Evolutionary conservation across 23 red algal species (phyloP), one percentile per base, ranked within the genome.

Genomic region (Gracilaria caudata): DNA sequence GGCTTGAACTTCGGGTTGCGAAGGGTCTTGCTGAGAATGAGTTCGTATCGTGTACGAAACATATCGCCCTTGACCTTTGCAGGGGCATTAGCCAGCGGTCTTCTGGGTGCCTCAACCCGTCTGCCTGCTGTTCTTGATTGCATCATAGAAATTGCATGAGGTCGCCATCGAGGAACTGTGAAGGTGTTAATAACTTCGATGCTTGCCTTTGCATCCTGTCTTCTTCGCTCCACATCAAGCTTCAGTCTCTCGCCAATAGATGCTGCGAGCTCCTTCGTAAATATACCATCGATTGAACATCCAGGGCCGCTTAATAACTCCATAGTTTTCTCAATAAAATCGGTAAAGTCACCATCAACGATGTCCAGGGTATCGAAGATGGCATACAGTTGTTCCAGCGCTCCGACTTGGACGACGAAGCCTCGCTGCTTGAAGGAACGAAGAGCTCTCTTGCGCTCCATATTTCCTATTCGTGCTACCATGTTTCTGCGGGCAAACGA

Each of bases 1-100:
- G 92, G 86, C 28, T 44, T 74, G 45, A 86, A 94, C 40, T 77
- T 70, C 1, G 78, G 79, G 51, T 94, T 84, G 14, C 92, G 92
- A 34, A 94, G 84, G 10, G 92, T 94, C 30, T 87, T 86, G 26
- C 57, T 77, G 33, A 65, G 38, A 2, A 94, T 55, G 14, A 86
- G 75, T 35, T 88, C 92, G 24, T 90, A 94, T 23, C 92, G 76
- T 11, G 77, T 26, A 3, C 81, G 80, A 21, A 94, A 87, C 72
- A 87, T 82, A 0, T 64, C 92, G 14, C 73, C 78, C 45, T 94
- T 94, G 45, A 19, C 8, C 7, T 40, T 58, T 38, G 82, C 65
- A 7, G 49, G 34, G 4, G 61, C 90, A 65, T 85, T 81, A 11
- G 78, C 59, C 20, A 91, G 45, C 4, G 87, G 43, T 43, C 54